phyloP scores from a whole-genome alignment of 768 basidiomycete genomes.

The Russula earlei region DNA sequence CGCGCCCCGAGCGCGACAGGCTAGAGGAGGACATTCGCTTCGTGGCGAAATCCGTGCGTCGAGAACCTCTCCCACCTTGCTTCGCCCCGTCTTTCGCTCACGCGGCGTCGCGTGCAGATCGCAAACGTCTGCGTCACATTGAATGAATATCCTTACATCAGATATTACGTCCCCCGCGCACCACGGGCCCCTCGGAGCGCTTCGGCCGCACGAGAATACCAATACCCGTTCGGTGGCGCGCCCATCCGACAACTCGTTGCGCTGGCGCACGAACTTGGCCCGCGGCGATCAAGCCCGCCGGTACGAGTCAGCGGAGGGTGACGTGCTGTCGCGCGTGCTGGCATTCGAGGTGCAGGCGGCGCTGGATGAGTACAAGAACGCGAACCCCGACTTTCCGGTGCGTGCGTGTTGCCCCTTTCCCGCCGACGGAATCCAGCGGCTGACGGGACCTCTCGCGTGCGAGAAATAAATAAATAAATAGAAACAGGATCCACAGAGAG shows the following conservation, averaged over 20 bases:
- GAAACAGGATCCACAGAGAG: conserved; percentile 35
- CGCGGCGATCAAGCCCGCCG: conserved; percentile 60
- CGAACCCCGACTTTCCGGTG: conserved; percentile 83
- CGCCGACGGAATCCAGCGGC: background rate
- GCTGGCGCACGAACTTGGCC: conserved; percentile 79
- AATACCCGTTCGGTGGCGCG: conserved; percentile 56
- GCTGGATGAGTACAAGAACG: conserved; percentile 80
- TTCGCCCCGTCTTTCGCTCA: background rate
- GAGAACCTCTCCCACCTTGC: no score
- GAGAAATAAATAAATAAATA: no score
- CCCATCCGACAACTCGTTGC: conserved; percentile 49
- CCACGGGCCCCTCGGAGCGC: conserved; percentile 76
- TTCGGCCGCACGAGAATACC: conserved; percentile 56
- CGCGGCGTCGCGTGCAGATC: conserved; percentile 40
- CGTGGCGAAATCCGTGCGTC: conserved; percentile 53
- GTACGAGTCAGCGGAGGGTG: conserved; percentile 60
- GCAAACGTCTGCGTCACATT: conserved; percentile 82
- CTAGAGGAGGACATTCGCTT: conserved; percentile 84
- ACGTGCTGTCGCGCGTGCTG: conserved; percentile 71
- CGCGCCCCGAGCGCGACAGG: conserved; percentile 58
- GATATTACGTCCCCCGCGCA: conserved; percentile 84
- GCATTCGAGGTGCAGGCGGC: conserved; percentile 78
- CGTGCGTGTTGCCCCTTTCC: conserved; percentile 23
- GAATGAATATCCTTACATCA: conserved; percentile 86
- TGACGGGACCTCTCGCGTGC: background rate